phyloP scores from a whole-genome alignment of 2,329 filamentous ascomycete genomes.

The Rhynchosporium graminicola region DNA sequence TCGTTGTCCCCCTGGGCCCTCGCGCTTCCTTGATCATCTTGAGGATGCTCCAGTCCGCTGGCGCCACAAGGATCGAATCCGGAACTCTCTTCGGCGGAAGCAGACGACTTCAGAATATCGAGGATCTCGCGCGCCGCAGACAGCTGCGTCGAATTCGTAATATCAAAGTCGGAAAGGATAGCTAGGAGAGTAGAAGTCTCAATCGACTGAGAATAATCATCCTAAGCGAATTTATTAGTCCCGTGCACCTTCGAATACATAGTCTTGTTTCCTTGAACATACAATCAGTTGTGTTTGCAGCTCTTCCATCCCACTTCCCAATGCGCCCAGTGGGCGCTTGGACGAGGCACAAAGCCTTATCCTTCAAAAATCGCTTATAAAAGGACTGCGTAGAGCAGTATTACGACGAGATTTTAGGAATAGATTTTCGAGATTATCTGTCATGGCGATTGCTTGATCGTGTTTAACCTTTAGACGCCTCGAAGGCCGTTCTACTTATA shows the following conservation, averaged over 20 bases:
- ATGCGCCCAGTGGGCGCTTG: slow-evolving; percentile 4
- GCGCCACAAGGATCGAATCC: slow-evolving; percentile 79
- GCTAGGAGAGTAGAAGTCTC: slow-evolving; percentile 78
- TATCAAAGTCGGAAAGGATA: slow-evolving; percentile 73
- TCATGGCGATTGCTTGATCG: slow-evolving; percentile 3
- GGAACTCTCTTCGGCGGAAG: slow-evolving; percentile 66
- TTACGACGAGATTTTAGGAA: background rate
- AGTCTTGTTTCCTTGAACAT: slow-evolving; percentile 1
- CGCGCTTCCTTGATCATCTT: slow-evolving; percentile 21
- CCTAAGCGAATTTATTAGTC: slow-evolving; percentile 39
- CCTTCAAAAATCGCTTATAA: slow-evolving; percentile 5
- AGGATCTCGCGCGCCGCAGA: slow-evolving; percentile 59
- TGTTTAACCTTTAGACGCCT: background rate
- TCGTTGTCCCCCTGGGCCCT: slow-evolving; percentile 21
- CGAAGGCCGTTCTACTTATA: background rate
- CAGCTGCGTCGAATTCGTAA: slow-evolving; percentile 54
- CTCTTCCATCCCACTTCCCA: slow-evolving; percentile 15
- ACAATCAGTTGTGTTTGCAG: slow-evolving; percentile 25
- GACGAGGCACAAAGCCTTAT: background rate
- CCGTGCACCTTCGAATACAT: background rate
- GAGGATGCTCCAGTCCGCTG: slow-evolving; percentile 46
- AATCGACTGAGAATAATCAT: slow-evolving; percentile 71
- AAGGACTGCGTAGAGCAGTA: background rate
- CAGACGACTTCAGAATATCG: slow-evolving; percentile 64
- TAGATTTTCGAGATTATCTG: background rate